Conservation (phyloP, 2,329 filamentous ascomycete species). For the Fusarium nodosum region DNA sequence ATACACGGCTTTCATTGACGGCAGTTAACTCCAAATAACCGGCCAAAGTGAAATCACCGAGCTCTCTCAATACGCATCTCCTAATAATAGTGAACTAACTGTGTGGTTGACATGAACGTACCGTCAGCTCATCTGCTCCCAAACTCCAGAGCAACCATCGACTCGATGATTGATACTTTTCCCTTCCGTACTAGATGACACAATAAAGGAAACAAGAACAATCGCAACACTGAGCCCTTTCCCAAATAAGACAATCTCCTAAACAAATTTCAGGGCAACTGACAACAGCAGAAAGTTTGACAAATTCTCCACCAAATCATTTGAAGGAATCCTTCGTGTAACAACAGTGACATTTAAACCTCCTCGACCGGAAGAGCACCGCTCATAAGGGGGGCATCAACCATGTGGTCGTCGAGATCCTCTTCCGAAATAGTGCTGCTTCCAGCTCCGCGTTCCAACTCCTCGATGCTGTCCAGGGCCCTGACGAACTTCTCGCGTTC, state of each 20-base stretch:
- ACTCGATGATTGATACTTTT: constrained; percentile 20
- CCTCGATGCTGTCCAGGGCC: constrained; percentile 62
- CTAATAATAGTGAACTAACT: background rate
- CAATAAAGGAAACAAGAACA: constrained; percentile 11
- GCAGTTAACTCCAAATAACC: background rate
- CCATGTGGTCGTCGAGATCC: constrained; percentile 30
- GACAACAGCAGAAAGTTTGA: constrained; percentile 3
- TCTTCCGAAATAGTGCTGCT: constrained; percentile 39
- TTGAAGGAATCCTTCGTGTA: background rate
- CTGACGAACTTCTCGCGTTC: constrained; percentile 63
- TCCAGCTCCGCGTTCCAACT: constrained; percentile 56
- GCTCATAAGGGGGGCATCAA: constrained; percentile 41
- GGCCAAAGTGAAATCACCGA: background rate
- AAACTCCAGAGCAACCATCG: background rate
- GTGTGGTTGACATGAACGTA: background rate
- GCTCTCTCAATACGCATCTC: constrained; percentile 1
- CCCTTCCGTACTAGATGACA: constrained; percentile 7
- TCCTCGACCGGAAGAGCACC: constrained; percentile 44
- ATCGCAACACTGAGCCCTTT: constrained; percentile 1
- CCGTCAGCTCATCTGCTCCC: background rate
- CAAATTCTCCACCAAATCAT: background rate
- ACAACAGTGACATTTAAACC: constrained; percentile 18
- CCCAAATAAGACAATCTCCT: background rate
- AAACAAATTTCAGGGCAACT: background rate
- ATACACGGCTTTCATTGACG: background rate